A percentile compares a stretch with the other conserved stretches of the same genome.
Conservation (phyloP, 73 alveolate species). For the Tetrahymena elliotti region DNA sequence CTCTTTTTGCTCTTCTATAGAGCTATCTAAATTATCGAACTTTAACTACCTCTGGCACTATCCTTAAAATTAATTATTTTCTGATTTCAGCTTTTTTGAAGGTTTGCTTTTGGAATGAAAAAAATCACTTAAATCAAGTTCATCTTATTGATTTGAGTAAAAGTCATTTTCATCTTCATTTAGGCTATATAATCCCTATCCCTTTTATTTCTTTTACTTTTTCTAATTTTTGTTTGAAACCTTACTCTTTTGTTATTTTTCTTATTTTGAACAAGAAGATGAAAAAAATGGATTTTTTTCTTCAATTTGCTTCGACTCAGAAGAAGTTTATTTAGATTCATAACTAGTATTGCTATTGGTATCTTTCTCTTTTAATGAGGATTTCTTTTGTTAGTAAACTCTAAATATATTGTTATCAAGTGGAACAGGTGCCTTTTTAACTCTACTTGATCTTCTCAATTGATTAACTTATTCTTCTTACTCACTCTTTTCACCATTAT, state of each 20-base stretch:
- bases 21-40: background rate
- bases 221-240: too few species aligned
- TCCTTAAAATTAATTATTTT: background rate
- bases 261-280: background rate
- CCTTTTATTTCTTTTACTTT: too few species aligned
- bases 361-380: background rate
- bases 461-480: background rate
- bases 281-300: background rate
- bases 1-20: background rate
- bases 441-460: background rate
- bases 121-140: background rate
- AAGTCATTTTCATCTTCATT: background rate
- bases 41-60: background rate
- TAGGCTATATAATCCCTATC: too few species aligned
- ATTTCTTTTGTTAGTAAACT: background rate
- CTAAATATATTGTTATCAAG: background rate
- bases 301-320: background rate
- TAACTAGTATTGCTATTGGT: background rate
- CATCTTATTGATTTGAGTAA: background rate
- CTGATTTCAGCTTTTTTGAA: too few species aligned
- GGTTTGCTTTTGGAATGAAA: background rate
- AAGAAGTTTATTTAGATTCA: background rate
- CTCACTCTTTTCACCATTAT: background rate
- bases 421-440: background rate
- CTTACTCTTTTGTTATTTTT: background rate